A percentile compares a stretch with the other conserved stretches of the same genome.
phyloP scores from a whole-genome alignment of 176 grass and related monocot species.

The Hordeum vulgare region MorexV3_pseudomolecules_assembly NC_058519.1:286568453-286568952 shows the following conservation, averaged over 20 bases:
- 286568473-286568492: no score
- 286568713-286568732: neutral
- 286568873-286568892: neutral
- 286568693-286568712: neutral
- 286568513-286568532: no score
- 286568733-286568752: neutral
- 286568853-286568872: neutral
- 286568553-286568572: no score
- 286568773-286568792: no score
- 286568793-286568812: neutral
- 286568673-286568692: neutral
- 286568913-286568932: neutral
- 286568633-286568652: neutral
- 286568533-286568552: no score
- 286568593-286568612: neutral
- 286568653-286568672: neutral
- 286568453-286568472: no score
- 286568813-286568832: neutral
- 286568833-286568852: neutral
- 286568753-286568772: neutral
- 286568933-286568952: neutral
- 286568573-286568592: no score
- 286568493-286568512: no score
- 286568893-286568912: neutral
- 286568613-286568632: neutral